These are phyloP conservation scores for Porogramme epimiltina DNA, from an alignment of 1,284 basidiomycete genomes.

Conservation along the genomic window DNA sequence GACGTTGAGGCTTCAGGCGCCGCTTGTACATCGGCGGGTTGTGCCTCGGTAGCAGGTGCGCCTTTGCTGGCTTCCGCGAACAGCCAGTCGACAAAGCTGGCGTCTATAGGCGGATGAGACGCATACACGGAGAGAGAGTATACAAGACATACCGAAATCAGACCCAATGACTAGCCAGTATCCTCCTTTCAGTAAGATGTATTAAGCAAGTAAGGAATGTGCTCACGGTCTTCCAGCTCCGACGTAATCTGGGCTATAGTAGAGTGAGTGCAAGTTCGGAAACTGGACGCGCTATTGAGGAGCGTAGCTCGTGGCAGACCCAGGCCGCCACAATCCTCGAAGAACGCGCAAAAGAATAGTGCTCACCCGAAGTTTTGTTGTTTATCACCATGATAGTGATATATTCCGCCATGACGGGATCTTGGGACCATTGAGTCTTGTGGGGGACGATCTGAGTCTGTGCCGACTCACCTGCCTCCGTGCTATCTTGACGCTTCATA, in stretches of 20 bases:
- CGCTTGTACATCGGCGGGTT: slow-evolving; percentile 35
- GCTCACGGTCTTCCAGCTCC: slow-evolving; percentile 81
- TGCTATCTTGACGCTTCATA: slow-evolving; percentile 71
- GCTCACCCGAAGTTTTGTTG: slow-evolving; percentile 78
- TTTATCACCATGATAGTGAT: slow-evolving; percentile 93
- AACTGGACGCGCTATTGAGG: background rate
- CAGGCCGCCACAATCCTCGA: background rate
- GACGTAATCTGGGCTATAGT: slow-evolving; percentile 74
- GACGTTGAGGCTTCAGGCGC: slow-evolving; percentile 40
- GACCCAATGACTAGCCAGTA: slow-evolving; percentile 64
- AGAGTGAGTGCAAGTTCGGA: slow-evolving; percentile 16
- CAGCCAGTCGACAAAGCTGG: slow-evolving; percentile 82
- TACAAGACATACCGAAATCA: slow-evolving; percentile 61
- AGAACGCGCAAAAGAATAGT: background rate
- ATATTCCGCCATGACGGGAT: slow-evolving; percentile 90
- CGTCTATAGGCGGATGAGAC: slow-evolving; percentile 46
- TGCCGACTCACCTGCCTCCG: slow-evolving; percentile 63
- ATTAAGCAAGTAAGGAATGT: slow-evolving; percentile 10
- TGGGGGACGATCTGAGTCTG: background rate
- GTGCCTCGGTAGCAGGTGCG: slow-evolving; percentile 47
- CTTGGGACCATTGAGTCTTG: slow-evolving; percentile 36
- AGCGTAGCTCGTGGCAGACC: background rate
- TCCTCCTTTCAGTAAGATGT: slow-evolving; percentile 1
- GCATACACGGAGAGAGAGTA: slow-evolving; percentile 17
- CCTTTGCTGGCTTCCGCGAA: slow-evolving; percentile 78